Base-by-base conservation (phyloP, 1,139 yeast species). In the Debaryomyces udenii region DNA sequence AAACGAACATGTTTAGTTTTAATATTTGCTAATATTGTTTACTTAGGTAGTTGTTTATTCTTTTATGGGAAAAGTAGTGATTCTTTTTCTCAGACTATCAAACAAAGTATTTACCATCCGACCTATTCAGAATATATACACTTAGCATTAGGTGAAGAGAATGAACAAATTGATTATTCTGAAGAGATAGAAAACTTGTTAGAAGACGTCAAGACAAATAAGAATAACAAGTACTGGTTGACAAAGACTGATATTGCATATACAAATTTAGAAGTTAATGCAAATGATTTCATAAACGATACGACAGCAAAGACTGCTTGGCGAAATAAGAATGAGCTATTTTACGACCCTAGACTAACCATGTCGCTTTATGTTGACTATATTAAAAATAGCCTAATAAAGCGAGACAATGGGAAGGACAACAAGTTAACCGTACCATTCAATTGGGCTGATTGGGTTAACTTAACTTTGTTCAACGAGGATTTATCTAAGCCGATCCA, bases 341-440 rank as follows among this genome's bases (percentile, higher is more conserved):
- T 46, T 29, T 68, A 57, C 42, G 77, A 72, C 45, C 74, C 74
- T 9, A 54, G 77, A 40, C 52, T 70, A 41, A 68, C 78, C 1
- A 50, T 64, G 30, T 46, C 75, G 0, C 63, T 67, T 5, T 70
- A 68, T 46, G 35, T 70, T 29, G 55, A 59, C 40, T 53, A 64
- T 41, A 53, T 70, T 13, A 55, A 51, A 33, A 18, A 34, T 17
- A 34, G 13, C 9, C 27, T 46, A 23, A 38, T 48, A 24, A 22
- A 46, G 3, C 11, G 18, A n/a, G 33, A 27, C 43, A 44, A 39
- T 39, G 41, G 35, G 22, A 35, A 37, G 18, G 35, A 36, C 22
- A 36, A 45, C 10, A 50, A 45, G 4, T 37, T 57, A 4, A 45
- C 47, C 2, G 56, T 62, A 1, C 66, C 68, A 1, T 63, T 63